Evolutionary conservation across 1,139 yeast species (phyloP), one percentile per base, ranked within the genome.

Genomic region (Pneumocystis sp.): DNA sequence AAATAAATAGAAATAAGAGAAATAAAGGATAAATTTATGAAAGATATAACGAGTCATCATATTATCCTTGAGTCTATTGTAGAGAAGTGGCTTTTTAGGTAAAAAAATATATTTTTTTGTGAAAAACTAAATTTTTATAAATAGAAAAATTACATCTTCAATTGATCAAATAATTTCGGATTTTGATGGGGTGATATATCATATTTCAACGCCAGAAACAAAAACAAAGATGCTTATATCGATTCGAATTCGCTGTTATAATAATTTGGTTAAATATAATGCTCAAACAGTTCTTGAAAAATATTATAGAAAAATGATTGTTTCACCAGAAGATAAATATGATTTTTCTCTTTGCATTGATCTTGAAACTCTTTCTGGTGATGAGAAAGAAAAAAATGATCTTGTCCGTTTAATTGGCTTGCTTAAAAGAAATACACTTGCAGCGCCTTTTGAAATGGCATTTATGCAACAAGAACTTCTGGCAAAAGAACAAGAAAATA

Each of bases 141-240:
- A 15, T 82, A 71, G 40, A 74, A 77, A 31, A 69, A 75, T 19
- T 84, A 44, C 86, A 2, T 79, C 84, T 68, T 80, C 87, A n/a
- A 81, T 93, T 71, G 97, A 93, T 76, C 84, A 97, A 75, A 84
- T 93, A 70, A 84, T 93, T 69, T 86, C 96, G 50, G 99, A 93
- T 78, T 93, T 93, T 73, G 98, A 93, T 76, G 90, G 90, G 77
- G 95, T 96, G 66, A 88, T 95, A 40, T 90, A 87, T 77, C 97
- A 91, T 76, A 80, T 95, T 69, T 86, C 96, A 63, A 91, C 96
- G 60, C 85, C 91, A 17, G 89, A 83, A 73, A 81, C 79, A 72
- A 87, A 83, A 79, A 77, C 84, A 61, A 78, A 82, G 74, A 77
- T 89, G 67, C 78, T 87, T 69, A 78, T 89, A 61, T 87, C 95